A percentile compares a stretch with the other conserved stretches of the same genome.
Evolutionary conservation across 345 rosid genomes (phyloP).

Genomic region (Linum usitatissimum): DNA sequence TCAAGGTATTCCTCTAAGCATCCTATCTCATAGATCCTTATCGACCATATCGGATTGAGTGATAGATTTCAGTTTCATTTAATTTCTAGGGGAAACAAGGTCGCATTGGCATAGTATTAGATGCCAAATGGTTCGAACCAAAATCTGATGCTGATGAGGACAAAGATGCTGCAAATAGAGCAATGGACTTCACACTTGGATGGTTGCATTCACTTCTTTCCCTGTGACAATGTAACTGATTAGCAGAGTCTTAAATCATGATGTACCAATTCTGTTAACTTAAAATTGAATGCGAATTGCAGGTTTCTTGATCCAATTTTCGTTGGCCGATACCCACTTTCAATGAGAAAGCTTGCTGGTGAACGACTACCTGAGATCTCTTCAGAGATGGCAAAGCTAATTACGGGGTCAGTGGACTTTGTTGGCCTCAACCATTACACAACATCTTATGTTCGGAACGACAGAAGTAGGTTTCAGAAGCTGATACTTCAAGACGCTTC

Average conservation of each 20-base stretch:
- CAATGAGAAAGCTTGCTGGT: constrained; percentile 60
- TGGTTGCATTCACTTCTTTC: constrained; percentile 30
- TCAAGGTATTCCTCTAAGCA: constrained; percentile 37
- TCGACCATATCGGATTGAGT: neutral
- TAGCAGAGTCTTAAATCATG: constrained; percentile 2
- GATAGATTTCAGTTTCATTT: neutral
- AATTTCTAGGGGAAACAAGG: constrained; percentile 60
- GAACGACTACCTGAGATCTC: constrained; percentile 62
- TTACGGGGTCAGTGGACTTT: constrained; percentile 49
- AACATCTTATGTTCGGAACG: constrained; percentile 55
- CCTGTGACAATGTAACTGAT: neutral
- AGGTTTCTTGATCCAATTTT: constrained; percentile 90
- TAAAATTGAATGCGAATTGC: constrained; percentile 13
- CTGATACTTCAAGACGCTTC: constrained; percentile 76
- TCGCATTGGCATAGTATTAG: constrained; percentile 58
- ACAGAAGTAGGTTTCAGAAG: constrained; percentile 56
- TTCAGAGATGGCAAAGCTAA: constrained; percentile 35
- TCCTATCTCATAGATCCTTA: neutral
- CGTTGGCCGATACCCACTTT: constrained; percentile 65
- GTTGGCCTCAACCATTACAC: constrained; percentile 89
- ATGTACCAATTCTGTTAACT: constrained; percentile 4
- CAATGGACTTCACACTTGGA: constrained; percentile 73
- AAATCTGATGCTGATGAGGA: constrained; percentile 59
- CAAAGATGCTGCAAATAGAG: constrained; percentile 69
- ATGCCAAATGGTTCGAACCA: constrained; percentile 83